Base-by-base conservation (phyloP, 2,329 filamentous ascomycete species). In the Colletotrichum paranaense region DNA sequence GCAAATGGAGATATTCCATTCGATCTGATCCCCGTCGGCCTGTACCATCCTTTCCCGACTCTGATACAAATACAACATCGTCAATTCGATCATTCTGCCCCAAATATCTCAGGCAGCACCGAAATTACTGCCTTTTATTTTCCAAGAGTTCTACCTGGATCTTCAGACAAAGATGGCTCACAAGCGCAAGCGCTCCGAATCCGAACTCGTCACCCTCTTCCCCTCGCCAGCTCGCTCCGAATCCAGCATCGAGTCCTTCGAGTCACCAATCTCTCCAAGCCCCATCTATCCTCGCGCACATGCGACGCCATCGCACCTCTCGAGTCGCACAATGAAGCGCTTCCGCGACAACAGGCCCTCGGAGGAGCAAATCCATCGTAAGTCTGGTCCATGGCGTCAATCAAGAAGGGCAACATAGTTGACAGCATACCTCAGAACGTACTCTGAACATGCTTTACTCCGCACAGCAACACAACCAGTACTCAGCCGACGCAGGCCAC, bases 171-270 rank as follows among this genome's bases (percentile, higher is more conserved):
- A 60, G 16, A 90, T 90, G 88, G 80, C 86, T 30, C 82, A 91
- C 78, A 92, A 92, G 80, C 90, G 91, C 81, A 92, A 92, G 84
- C 87, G 90, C 56, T 92, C 90, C 76, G 85, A 88, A 68, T 89
- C 88, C 26, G 89, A 91, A 79, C 83, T 91, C 63, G 81, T 80
- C 63, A 76, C 83, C 7, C 81, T 88, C 11, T 83, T 86, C 56
- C 84, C 82, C 72, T 83, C 84, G 60, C 80, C 85, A 26, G 75
- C 81, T 8, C 82, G 35, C 76, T 80, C 5, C 74, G 78, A 79
- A 63, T 81, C 83, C 56, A 77, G 79, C 62, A 77, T 82, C 35
- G 78, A 77, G 30, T 81, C 83, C 74, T 79, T 82, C 73, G 79
- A 82, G 69, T 74, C 75, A 58, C 78, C 79, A 14, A 56, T 71